phyloP scores from a whole-genome alignment of 2,329 filamentous ascomycete species.

The Aureobasidium musti region DNA sequence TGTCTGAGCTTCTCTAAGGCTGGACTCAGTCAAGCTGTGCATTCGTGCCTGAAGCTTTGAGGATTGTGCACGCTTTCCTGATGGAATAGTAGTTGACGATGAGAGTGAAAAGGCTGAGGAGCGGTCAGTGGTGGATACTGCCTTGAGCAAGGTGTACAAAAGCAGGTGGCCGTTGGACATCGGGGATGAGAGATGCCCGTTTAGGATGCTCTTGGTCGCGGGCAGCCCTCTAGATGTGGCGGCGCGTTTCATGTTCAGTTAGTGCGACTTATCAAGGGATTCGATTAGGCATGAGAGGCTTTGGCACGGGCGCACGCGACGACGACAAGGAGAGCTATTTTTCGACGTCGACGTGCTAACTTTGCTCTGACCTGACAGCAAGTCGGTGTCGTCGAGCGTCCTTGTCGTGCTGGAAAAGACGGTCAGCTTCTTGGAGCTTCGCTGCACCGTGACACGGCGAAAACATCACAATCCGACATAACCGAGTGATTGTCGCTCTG shows the following conservation, averaged over 20 bases:
- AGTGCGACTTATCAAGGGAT: conserved; percentile 12
- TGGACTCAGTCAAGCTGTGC: background rate
- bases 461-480: conserved; percentile 4
- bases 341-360: background rate
- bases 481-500: conserved; percentile 27
- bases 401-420: background rate
- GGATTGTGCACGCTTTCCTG: background rate
- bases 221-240: background rate
- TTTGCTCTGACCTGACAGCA: background rate
- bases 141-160: background rate
- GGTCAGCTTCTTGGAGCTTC: background rate
- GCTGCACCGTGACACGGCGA: background rate
- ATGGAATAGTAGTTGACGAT: background rate
- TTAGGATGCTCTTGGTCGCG: background rate
- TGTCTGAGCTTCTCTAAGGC: background rate
- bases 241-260: conserved; percentile 23
- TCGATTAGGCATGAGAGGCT: conserved; percentile 16
- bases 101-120: background rate
- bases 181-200: background rate
- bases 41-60: background rate
- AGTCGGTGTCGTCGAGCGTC: background rate
- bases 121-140: background rate
- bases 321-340: conserved; percentile 23
- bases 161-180: conserved; percentile 19
- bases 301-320: conserved; percentile 19